Percentiles rank a stretch among this genome's conserved stretches.
Evolutionary conservation across 2,329 filamentous ascomycete species (phyloP).

Genomic region (Epicoccum nigrum): DNA sequence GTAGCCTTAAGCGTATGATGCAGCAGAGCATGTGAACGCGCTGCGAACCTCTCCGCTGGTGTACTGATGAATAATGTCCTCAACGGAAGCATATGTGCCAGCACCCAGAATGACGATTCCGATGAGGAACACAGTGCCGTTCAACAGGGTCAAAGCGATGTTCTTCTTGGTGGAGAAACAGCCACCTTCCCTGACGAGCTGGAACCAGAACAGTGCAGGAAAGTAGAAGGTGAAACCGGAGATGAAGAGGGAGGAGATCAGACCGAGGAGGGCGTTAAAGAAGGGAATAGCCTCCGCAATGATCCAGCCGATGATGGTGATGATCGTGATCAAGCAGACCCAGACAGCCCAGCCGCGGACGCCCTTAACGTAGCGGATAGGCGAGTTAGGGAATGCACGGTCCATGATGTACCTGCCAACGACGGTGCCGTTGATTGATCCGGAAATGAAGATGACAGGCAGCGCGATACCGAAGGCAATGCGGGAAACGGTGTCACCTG

Average conservation of each 20-base stretch:
- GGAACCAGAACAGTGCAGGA: slow-evolving; percentile 49
- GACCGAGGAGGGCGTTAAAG: slow-evolving; percentile 71
- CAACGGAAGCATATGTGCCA: slow-evolving; percentile 53
- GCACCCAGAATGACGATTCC: slow-evolving; percentile 43
- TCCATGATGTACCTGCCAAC: slow-evolving; percentile 70
- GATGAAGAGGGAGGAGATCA: slow-evolving; percentile 67
- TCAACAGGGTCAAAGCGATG: slow-evolving; percentile 38
- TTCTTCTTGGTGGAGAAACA: slow-evolving; percentile 48
- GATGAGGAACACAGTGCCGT: slow-evolving; percentile 36
- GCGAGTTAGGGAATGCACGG: slow-evolving; percentile 65
- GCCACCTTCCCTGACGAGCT: slow-evolving; percentile 51
- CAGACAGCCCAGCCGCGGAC: slow-evolving; percentile 58
- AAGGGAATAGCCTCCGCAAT: slow-evolving; percentile 74
- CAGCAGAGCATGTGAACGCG: slow-evolving; percentile 50
- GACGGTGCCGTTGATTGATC: slow-evolving; percentile 72
- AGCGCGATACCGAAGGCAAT: slow-evolving; percentile 74
- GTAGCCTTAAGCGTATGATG: slow-evolving; percentile 35
- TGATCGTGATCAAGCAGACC: slow-evolving; percentile 60
- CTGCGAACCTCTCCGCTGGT: slow-evolving; percentile 45
- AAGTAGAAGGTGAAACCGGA: slow-evolving; percentile 68
- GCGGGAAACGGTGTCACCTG: slow-evolving; percentile 64
- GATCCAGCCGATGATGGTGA: slow-evolving; percentile 70
- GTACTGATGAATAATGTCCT: slow-evolving; percentile 54
- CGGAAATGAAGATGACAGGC: slow-evolving; percentile 75
- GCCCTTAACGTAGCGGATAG: slow-evolving; percentile 48